A percentile compares a stretch with the other conserved stretches of the same genome.
Conservation (phyloP, 2,329 filamentous ascomycete species). For the Fusarium bulbicola region DNA sequence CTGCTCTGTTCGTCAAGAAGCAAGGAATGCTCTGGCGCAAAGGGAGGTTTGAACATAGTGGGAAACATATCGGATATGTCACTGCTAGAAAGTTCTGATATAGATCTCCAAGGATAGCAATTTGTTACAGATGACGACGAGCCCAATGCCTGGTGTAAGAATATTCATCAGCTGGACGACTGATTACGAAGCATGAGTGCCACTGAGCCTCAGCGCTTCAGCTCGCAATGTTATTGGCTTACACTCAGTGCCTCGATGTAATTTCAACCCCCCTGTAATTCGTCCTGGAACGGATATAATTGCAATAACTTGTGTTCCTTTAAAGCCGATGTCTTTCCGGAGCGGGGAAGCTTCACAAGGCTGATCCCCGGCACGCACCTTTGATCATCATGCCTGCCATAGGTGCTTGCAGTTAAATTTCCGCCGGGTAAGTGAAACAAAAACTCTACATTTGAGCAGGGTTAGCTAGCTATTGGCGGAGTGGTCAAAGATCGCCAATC, state of each 20-base stretch:
- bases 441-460: neutral
- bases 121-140: neutral
- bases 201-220: neutral
- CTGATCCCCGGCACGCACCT: neutral
- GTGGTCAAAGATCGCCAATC: neutral
- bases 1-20: neutral
- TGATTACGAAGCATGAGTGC: too few species aligned
- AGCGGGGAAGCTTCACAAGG: neutral
- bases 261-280: neutral
- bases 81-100: rapidly evolving
- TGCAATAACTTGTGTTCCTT: neutral
- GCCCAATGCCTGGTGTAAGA: neutral
- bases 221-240: neutral
- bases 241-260: neutral
- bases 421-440: neutral
- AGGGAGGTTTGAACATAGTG: neutral
- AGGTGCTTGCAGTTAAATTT: neutral
- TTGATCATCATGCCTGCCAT: neutral
- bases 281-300: neutral
- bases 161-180: neutral
- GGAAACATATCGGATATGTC: neutral
- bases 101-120: neutral
- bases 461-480: neutral
- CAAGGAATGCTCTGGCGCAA: neutral
- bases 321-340: neutral